phyloP scores from a whole-genome alignment of 192 early-diverging fungal genomes.

The Backusella westeae region DNA sequence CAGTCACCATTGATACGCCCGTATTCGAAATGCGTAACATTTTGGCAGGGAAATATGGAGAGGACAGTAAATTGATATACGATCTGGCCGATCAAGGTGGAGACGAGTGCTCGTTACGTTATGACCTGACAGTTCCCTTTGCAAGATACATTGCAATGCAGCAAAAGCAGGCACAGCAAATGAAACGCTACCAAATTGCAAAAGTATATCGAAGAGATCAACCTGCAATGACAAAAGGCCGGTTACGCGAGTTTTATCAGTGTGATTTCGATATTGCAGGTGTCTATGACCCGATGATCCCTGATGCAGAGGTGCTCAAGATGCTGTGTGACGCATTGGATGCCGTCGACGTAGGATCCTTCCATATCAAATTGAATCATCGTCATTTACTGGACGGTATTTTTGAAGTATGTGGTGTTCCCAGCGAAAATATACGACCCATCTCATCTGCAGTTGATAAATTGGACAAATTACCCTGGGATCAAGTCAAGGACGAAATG shows the following conservation, averaged over 20 bases:
- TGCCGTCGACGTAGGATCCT: conserved; percentile 78
- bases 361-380: conserved; percentile 94
- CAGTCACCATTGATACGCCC: conserved; percentile 96
- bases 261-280: conserved; percentile 99
- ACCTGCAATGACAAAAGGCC: conserved; percentile 95
- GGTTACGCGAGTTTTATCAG: conserved; percentile 97
- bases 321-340: conserved; percentile 81
- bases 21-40: conserved; percentile 92
- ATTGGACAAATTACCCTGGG: conserved; percentile 95
- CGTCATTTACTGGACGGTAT: conserved; percentile 96
- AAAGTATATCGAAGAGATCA: conserved; percentile 98
- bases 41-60: conserved; percentile 94
- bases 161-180: conserved; percentile 65
- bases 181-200: conserved; percentile 97
- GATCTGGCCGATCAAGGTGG: conserved; percentile 97
- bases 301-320: conserved; percentile 86
- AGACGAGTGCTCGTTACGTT: conserved; percentile 90
- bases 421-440: conserved; percentile 77
- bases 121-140: conserved; percentile 98
- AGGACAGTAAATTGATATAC: conserved; percentile 97
- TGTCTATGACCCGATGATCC: conserved; percentile 89
- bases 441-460: conserved; percentile 99
- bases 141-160: conserved; percentile 94
- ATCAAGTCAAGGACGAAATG: conserved; percentile 94
- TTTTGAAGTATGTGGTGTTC: conserved; percentile 94